Conservation (phyloP, 768 basidiomycete genomes). For the Calocera viscosa region DNA sequence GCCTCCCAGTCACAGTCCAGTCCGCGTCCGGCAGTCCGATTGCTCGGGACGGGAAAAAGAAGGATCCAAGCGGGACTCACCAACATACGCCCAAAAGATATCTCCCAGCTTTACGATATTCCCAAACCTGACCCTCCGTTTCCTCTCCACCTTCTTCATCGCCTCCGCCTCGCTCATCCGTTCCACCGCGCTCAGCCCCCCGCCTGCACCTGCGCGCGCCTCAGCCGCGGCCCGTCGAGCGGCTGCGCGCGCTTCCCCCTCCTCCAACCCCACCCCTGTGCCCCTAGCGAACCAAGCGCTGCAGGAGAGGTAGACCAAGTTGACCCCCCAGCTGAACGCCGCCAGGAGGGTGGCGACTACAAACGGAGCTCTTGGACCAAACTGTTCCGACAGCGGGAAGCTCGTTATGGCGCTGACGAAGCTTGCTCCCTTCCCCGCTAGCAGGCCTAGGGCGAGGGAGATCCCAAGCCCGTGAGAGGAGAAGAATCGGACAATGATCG, state of each 20-base stretch:
- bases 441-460: conserved; percentile 69
- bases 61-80: not conserved
- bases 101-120: conserved; percentile 59
- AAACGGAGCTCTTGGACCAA: conserved; percentile 62
- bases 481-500: conserved; percentile 74
- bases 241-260: conserved; percentile 43
- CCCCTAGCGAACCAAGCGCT: conserved; percentile 53
- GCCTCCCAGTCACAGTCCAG: no score
- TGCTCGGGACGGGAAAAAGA: no score
- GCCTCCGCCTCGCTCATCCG: conserved; percentile 46
- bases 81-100: conserved; percentile 60
- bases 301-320: conserved; percentile 50
- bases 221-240: not conserved
- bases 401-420: conserved; percentile 64
- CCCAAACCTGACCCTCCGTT: conserved; percentile 45
- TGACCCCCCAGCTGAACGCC: conserved; percentile 52
- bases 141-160: conserved; percentile 51
- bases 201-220: not conserved
- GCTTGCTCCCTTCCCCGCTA: conserved; percentile 66
- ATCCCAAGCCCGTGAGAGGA: conserved; percentile 59
- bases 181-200: conserved; percentile 31
- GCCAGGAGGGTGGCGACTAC: conserved; percentile 54
- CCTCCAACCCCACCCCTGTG: conserved; percentile 52
- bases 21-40: no score
- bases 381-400: conserved; percentile 58